Evolutionary conservation across 2,329 filamentous ascomycete species (phyloP), one percentile per base, ranked within the genome.

Genomic region (Xylariales sp.): DNA sequence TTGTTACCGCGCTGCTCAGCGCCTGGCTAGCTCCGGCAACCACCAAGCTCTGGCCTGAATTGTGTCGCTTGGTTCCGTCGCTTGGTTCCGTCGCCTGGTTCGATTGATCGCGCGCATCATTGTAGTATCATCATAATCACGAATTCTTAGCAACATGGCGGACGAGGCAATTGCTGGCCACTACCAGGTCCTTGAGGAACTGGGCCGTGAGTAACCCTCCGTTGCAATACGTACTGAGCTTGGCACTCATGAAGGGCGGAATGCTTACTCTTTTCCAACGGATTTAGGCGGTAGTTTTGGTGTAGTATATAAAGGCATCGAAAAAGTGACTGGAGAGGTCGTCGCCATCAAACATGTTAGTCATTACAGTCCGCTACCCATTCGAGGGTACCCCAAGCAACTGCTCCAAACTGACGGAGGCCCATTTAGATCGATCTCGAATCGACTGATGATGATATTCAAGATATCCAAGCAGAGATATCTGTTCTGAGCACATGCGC

Each of bases 381-480:
- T 52, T 30, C 53, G 5, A 50, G 12, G 41, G 28, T 28, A 39
- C 7, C 28, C 28, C 45, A 9, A 5, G 16, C 16, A 10, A 23
- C 45, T 28, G 43, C 46, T 50, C 28, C 14, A 34, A 52, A 64
- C 67, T 74, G 41, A 71, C 52, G 18, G n/a, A 69, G 7, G 43
- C 45, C 23, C 65, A 52, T 28, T 46, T 79, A 98, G 94, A 98
- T 99, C 80, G 96, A 99, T 80, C 93, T 99, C 77, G 96, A 99
- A 82, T 97, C 95, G 66, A 98, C 94, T 84, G 95, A 97, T 80
- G 96, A 99, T 82, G 96, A 99, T 78, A 97, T 99, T 67, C 92
- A 94, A 80, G 96, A 99, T 78, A 98, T 99, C 66, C 95, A 99
- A 76, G 94, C 97, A 78, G 96, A 99, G 79, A 98, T 99, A 73